phyloP scores from a whole-genome alignment of 2,329 filamentous ascomycete species.

The Myriangium duriaei region DNA sequence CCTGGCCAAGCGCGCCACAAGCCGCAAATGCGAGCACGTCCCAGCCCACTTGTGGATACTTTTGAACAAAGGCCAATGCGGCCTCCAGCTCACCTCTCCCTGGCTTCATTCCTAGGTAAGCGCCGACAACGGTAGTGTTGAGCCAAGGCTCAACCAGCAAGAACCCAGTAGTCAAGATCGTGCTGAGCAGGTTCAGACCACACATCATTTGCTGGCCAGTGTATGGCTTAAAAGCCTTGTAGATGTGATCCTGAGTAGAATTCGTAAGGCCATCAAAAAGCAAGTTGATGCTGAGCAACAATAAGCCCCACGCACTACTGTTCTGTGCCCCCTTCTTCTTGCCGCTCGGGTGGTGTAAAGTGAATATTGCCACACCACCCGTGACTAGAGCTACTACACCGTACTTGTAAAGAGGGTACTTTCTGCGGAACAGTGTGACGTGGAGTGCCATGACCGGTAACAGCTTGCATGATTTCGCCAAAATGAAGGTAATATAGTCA shows the following conservation, averaged over 20 bases:
- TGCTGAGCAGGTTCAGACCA: conserved; percentile 83
- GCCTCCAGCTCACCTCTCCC: conserved; percentile 54
- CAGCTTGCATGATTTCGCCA: conserved; percentile 96
- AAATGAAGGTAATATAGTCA: conserved; percentile 95
- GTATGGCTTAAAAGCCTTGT: conserved; percentile 62
- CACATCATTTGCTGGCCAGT: conserved; percentile 99
- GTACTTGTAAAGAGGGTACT: conserved; percentile 94
- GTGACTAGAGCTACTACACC: conserved; percentile 85
- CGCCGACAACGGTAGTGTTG: conserved; percentile 42
- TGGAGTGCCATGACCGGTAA: conserved; percentile 98
- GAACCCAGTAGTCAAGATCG: conserved; percentile 62
- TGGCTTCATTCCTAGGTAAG: conserved; percentile 28
- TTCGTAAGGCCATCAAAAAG: conserved; percentile 95
- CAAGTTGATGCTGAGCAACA: conserved; percentile 77
- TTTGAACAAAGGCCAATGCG: conserved; percentile 68
- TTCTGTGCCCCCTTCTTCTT: conserved; percentile 27
- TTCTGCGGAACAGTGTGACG: conserved; percentile 75
- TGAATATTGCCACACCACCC: conserved; percentile 86
- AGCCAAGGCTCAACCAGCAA: conserved; percentile 69
- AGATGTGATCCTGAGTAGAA: conserved; percentile 92
- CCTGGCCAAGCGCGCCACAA: conserved; percentile 84
- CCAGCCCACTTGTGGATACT: conserved; percentile 69
- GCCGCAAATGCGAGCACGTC: conserved; percentile 83
- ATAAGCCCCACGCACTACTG: conserved; percentile 64
- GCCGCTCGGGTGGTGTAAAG: conserved; percentile 63